These are phyloP conservation scores for Pythium phragmitis DNA, from an alignment of 352 stramenopile species.

Conservation along the genomic window DNA sequence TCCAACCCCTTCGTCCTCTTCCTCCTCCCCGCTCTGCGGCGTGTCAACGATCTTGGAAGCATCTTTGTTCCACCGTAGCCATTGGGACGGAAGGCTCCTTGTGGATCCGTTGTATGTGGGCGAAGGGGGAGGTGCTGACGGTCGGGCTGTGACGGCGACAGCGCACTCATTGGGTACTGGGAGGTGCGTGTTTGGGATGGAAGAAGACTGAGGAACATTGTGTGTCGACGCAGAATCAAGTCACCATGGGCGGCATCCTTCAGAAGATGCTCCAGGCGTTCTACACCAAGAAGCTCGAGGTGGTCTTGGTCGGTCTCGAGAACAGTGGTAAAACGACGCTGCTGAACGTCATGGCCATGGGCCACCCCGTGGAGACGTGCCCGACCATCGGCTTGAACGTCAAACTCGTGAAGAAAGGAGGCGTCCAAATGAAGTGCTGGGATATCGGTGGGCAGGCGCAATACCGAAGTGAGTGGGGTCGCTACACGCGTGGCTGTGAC, in stretches of 20 bases:
- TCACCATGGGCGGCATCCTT: slow-evolving; percentile 91
- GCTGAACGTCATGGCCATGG: slow-evolving; percentile 95
- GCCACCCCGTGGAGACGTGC: slow-evolving; percentile 94
- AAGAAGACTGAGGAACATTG: slow-evolving; percentile 12
- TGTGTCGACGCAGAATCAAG: slow-evolving; percentile 9
- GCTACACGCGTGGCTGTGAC: slow-evolving; percentile 96
- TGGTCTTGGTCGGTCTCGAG: slow-evolving; percentile 96
- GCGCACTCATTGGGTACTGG: background rate
- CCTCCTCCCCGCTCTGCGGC: background rate
- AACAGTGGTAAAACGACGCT: slow-evolving; percentile 98
- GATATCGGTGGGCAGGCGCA: slow-evolving; percentile 97
- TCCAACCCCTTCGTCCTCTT: background rate
- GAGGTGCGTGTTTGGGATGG: background rate
- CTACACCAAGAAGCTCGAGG: slow-evolving; percentile 97
- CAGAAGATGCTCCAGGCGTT: slow-evolving; percentile 95
- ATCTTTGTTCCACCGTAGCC: background rate
- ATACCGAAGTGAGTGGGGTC: slow-evolving; percentile 93
- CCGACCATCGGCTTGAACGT: slow-evolving; percentile 98
- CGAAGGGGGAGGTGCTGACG: no score
- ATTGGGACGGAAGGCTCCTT: background rate
- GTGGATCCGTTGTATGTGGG: background rate
- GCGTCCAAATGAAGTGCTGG: slow-evolving; percentile 98
- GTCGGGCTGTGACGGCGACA: background rate
- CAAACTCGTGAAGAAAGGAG: slow-evolving; percentile 95
- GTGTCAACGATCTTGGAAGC: background rate